Percentiles rank a stretch among this genome's conserved stretches.
phyloP scores from a whole-genome alignment of 2,329 filamentous ascomycete genomes.

The Talaromyces sp. region DNA sequence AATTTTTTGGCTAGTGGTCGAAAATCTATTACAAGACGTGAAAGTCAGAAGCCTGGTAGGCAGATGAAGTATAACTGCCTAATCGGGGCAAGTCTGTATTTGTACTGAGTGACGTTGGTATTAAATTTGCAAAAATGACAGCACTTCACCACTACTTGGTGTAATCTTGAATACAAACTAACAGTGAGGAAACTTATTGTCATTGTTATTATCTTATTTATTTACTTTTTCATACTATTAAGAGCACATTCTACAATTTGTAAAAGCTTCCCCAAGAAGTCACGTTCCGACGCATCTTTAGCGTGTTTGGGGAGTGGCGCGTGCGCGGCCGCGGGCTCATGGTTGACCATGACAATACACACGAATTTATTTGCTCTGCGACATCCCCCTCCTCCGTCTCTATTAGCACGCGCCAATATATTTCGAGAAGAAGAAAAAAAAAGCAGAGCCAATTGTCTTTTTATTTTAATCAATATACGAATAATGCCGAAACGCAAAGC shows the following conservation, averaged over 20 bases:
- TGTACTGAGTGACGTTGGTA: neutral
- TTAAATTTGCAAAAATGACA: neutral
- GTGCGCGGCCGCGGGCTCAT: conserved; percentile 3
- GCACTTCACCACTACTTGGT: too few species aligned
- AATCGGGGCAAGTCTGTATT: neutral
- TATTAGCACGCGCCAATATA: neutral
- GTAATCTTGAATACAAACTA: too few species aligned
- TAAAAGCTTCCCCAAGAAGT: neutral
- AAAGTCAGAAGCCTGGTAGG: neutral
- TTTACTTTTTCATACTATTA: too few species aligned
- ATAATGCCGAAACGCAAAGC: conserved; percentile 39
- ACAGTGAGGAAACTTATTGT: too few species aligned
- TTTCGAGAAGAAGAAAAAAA: neutral
- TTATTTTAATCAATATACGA: neutral
- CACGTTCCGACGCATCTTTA: neutral
- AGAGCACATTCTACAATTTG: neutral
- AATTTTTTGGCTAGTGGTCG: too few species aligned
- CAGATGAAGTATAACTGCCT: neutral
- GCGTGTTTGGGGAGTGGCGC: neutral
- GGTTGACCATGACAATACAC: neutral
- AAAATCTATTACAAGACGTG: too few species aligned
- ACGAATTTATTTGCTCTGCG: neutral
- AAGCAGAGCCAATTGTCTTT: neutral
- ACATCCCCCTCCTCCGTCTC: neutral
- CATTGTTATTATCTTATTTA: too few species aligned